Evolutionary conservation across 352 stramenopile species (phyloP).

Genomic region (Globisporangium spiculum): DNA sequence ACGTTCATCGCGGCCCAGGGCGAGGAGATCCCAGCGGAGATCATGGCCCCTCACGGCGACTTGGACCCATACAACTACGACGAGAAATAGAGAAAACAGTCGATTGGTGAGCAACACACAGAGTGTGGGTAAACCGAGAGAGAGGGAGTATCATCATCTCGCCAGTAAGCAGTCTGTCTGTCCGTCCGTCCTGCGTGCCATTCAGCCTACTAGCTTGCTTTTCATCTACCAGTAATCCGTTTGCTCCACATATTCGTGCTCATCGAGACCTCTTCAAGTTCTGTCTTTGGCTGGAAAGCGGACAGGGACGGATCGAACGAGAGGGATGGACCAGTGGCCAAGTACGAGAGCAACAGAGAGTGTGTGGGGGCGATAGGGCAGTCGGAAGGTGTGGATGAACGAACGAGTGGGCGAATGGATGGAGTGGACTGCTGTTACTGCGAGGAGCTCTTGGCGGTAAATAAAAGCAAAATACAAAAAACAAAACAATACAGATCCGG

Average conservation of each 20-base stretch:
- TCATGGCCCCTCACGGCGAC: conserved; percentile 75
- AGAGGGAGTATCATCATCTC: background rate
- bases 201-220: background rate
- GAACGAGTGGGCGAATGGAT: background rate
- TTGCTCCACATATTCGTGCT: background rate
- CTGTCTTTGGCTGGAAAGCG: background rate
- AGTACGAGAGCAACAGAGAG: background rate
- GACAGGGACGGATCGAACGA: background rate
- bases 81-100: conserved; percentile 49
- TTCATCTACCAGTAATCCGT: background rate
- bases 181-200: background rate
- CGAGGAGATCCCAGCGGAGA: conserved; percentile 53
- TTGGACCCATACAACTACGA: conserved; percentile 86
- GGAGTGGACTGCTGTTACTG: background rate
- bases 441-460: background rate
- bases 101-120: background rate
- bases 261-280: conserved; percentile 1
- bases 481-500: conserved; percentile 1
- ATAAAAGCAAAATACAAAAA: conserved; percentile 4
- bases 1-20: conserved; percentile 61
- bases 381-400: background rate
- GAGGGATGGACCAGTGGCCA: background rate
- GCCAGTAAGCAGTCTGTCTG: background rate
- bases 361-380: too few relatives aligned
- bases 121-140: background rate